Percentiles rank a stretch among this genome's conserved stretches.
Evolutionary conservation across 768 basidiomycete genomes (phyloP).

Genomic region (Mycena rebaudengoi): DNA sequence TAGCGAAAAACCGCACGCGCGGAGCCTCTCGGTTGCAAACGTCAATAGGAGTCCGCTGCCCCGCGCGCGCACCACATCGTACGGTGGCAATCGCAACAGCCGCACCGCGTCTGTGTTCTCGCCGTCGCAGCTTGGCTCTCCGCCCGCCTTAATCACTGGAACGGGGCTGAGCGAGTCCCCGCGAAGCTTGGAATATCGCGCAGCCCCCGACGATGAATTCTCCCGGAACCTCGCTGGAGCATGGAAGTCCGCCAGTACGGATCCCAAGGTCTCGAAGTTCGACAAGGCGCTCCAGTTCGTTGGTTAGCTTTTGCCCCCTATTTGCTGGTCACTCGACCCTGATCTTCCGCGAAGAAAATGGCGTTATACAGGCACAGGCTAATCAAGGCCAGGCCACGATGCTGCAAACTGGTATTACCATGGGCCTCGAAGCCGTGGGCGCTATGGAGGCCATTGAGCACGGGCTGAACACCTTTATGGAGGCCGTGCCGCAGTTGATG

Average conservation of each 20-base stretch:
- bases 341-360: slow-evolving; percentile 3
- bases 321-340: background rate
- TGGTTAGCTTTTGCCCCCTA: background rate
- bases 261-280: slow-evolving; percentile 17
- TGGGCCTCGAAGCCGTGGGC: slow-evolving; percentile 9
- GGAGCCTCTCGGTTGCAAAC: slow-evolving; percentile 1
- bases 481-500: slow-evolving; percentile 31
- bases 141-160: background rate
- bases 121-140: slow-evolving; percentile 15
- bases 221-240: slow-evolving; percentile 21
- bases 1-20: background rate
- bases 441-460: slow-evolving; percentile 28
- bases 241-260: slow-evolving; percentile 24
- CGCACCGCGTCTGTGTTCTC: slow-evolving; percentile 8
- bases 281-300: slow-evolving; percentile 20
- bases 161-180: slow-evolving; percentile 6
- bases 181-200: background rate
- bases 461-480: slow-evolving; percentile 29
- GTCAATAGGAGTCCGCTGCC: slow-evolving; percentile 12
- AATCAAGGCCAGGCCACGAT: slow-evolving; percentile 13
- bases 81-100: background rate
- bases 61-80: slow-evolving; percentile 17
- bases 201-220: slow-evolving; percentile 21
- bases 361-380: slow-evolving; percentile 10
- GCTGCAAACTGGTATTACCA: slow-evolving; percentile 17